Base-by-base conservation (phyloP, 495 filamentous ascomycete genomes). In the Penicillium bovifimosum region DNA sequence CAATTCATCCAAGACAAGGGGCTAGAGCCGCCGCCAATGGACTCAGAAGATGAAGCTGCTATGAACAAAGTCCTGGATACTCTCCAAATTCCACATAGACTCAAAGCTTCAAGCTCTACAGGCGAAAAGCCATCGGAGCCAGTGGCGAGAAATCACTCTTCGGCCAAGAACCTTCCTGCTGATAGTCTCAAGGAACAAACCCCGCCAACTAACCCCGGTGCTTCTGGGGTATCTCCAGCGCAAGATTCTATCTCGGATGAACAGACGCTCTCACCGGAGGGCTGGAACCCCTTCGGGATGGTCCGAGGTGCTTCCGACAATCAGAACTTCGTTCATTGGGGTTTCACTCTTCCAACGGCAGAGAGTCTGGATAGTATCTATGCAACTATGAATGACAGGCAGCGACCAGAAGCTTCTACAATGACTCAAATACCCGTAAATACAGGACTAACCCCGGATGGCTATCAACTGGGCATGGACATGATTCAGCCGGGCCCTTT, bases 1-100 rank as follows among this genome's bases (percentile, higher is more conserved):
- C 72, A 74, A 41, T 76, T 75, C 36, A 77, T 77, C 7, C 55
- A 73, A 36, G 72, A 75, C 11, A 55, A 72, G 52, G 74, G 74
- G 0, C 55, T 76, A 3, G 56, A 70, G 35, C 68, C 70, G 0
- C 74, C 74, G 2, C 45, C 63, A 2, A 77, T 76, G 71, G 63
- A 72, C 6, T 63, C 64, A 9, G 74, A 76, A 28, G 74, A 75
- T 53, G 73, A 77, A 35, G 51, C 59, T n/a, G 72, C 65, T 2
- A 72, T 76, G 59, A 75, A 68, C 24, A 56, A 72, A 41, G 72
- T 76, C 1, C 54, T 76, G 24, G 73, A 76, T 41, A 75, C 72
- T 9, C 62, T 76, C 8, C 71, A 73, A 41, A 74, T 76, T 20
- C 64, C 70, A 17, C 69, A 72, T 14, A 62, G 57, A 13, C 6